Conservation (phyloP, 2,329 filamentous ascomycete genomes). For the Fragosphaeria purpurea region DNA sequence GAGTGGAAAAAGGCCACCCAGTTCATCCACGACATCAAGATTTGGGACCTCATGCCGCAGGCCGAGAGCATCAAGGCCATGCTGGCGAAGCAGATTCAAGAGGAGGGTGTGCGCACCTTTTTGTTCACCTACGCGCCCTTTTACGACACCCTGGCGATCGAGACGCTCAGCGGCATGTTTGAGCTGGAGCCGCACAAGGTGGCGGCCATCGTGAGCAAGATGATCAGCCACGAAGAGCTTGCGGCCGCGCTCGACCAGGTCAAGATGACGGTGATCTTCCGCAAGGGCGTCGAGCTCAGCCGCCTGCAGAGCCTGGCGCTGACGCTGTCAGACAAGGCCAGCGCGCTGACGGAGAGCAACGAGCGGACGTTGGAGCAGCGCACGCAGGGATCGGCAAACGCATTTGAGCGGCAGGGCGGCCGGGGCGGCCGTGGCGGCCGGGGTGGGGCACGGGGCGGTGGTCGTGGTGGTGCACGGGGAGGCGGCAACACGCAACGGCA, state of each 20-base stretch:
- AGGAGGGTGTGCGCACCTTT: slow-evolving; percentile 95
- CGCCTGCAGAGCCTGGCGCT: slow-evolving; percentile 91
- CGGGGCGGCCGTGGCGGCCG: slow-evolving; percentile 60
- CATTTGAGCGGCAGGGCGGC: slow-evolving; percentile 86
- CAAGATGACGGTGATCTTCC: slow-evolving; percentile 95
- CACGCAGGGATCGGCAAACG: slow-evolving; percentile 90
- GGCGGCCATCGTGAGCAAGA: slow-evolving; percentile 90
- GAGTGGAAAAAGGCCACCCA: slow-evolving; percentile 97
- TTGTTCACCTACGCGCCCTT: slow-evolving; percentile 99
- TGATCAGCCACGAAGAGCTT: slow-evolving; percentile 99
- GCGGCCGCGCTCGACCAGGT: slow-evolving; percentile 95
- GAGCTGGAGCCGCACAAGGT: slow-evolving; percentile 88
- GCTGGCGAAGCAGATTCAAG: slow-evolving; percentile 96
- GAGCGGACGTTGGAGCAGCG: slow-evolving; percentile 95
- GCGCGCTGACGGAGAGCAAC: slow-evolving; percentile 90
- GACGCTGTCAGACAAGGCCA: slow-evolving; percentile 91
- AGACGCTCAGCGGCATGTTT: slow-evolving; percentile 86
- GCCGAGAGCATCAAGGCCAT: slow-evolving; percentile 90
- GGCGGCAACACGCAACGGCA: slow-evolving; percentile 54
- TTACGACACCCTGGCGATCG: slow-evolving; percentile 89
- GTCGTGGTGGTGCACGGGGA: slow-evolving; percentile 49
- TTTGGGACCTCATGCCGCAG: slow-evolving; percentile 96
- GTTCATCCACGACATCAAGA: slow-evolving; percentile 97
- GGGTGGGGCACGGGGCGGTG: slow-evolving; percentile 51
- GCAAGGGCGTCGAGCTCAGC: slow-evolving; percentile 96